Percentiles rank a stretch among this genome's conserved stretches.
Evolutionary conservation across 768 basidiomycete species (phyloP).

Genomic region (Psilocybe sp.): DNA sequence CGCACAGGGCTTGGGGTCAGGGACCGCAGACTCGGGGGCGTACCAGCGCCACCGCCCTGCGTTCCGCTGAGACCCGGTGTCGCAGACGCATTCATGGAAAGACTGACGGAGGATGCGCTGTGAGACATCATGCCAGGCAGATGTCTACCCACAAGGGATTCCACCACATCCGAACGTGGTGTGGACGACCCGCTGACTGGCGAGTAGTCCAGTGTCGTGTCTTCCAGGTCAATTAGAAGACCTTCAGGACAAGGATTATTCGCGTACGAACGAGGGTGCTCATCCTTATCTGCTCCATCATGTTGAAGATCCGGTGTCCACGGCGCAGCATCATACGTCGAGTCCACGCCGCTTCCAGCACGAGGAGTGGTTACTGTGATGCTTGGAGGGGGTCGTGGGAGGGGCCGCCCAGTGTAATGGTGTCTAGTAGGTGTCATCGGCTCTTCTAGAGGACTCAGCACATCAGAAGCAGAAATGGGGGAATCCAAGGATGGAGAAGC

Average conservation of each 20-base stretch:
- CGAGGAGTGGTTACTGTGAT: constrained; percentile 8
- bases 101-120: constrained; percentile 15
- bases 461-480: constrained; percentile 1
- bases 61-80: constrained; percentile 9
- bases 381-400: constrained; percentile 43
- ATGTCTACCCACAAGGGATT: constrained; percentile 9
- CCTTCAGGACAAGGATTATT: constrained; percentile 39
- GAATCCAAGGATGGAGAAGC: constrained; percentile 4
- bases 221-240: constrained; percentile 55
- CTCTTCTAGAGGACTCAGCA: constrained; percentile 12
- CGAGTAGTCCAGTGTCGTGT: constrained; percentile 27
- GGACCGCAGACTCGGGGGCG: constrained; percentile 1
- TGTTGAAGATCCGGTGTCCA: constrained; percentile 4
- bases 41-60: constrained; percentile 5
- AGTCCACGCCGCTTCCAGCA: constrained; percentile 21
- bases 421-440: constrained; percentile 28
- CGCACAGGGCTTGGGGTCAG: background rate
- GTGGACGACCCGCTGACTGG: constrained; percentile 21
- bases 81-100: constrained; percentile 4
- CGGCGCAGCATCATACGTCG: constrained; percentile 29
- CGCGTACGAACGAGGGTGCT: constrained; percentile 10
- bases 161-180: constrained; percentile 15
- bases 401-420: constrained; percentile 55
- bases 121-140: constrained; percentile 14
- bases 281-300: constrained; percentile 12